Conservation (phyloP, 805 yeast genomes). For the Kazachstania kunashirensis region DNA sequence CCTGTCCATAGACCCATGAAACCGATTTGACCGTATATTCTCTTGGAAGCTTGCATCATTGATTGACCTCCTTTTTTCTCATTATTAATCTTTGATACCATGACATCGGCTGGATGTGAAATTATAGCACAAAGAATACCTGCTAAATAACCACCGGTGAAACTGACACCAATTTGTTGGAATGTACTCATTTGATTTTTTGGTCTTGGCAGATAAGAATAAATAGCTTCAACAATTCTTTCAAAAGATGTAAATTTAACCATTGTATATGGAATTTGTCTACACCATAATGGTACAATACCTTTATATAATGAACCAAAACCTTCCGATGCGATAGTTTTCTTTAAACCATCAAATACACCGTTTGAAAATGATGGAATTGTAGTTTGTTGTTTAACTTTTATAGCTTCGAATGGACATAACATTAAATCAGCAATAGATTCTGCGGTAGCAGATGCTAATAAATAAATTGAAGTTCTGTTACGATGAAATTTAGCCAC, state of each 20-base stretch:
- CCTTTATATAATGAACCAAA: conserved; percentile 76
- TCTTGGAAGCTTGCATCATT: conserved; percentile 49
- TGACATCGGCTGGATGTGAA: conserved; percentile 98
- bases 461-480: conserved; percentile 65
- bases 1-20: conserved; percentile 93
- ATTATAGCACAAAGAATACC: conserved; percentile 94
- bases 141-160: conserved; percentile 92
- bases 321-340: conserved; percentile 61
- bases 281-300: conserved; percentile 82
- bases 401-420: conserved; percentile 93
- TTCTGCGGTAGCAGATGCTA: conserved; percentile 90
- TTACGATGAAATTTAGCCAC: conserved; percentile 49
- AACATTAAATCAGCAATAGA: conserved; percentile 81
- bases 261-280: conserved; percentile 99
- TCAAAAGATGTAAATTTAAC: conserved; percentile 93
- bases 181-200: conserved; percentile 59
- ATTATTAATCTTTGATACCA: conserved; percentile 87
- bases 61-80: conserved; percentile 57
- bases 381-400: conserved; percentile 88
- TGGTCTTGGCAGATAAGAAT: conserved; percentile 60
- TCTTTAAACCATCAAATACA: conserved; percentile 56
- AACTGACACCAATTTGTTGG: conserved; percentile 90
- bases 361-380: conserved; percentile 71
- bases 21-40: conserved; percentile 78
- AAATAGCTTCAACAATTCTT: conserved; percentile 75